Conservation (phyloP, 2,329 filamentous ascomycete genomes). For the Ophiocordyceps australis region DNA sequence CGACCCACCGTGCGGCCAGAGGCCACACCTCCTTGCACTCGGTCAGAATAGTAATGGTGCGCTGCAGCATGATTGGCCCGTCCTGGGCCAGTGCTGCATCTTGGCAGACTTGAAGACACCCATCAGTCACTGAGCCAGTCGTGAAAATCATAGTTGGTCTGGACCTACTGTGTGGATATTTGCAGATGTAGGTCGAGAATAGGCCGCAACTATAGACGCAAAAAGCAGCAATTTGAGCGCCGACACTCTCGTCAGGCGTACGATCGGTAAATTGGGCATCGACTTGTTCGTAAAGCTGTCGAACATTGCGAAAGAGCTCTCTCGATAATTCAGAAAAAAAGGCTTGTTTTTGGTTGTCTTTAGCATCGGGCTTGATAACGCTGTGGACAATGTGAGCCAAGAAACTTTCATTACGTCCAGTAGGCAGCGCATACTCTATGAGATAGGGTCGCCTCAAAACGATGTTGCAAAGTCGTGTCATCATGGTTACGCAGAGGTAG, state of each 20-base stretch:
- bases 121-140: neutral
- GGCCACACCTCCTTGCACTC: conserved; percentile 33
- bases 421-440: conserved; percentile 21
- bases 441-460: conserved; percentile 35
- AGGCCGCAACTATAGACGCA: conserved; percentile 36
- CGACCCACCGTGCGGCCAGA: conserved; percentile 32
- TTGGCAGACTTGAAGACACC: conserved; percentile 19
- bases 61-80: conserved; percentile 25
- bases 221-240: conserved; percentile 35
- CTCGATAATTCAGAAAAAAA: conserved; percentile 25
- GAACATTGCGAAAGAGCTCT: conserved; percentile 30
- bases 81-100: conserved; percentile 18
- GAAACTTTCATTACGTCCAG: neutral
- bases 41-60: conserved; percentile 23
- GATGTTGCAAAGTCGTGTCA: conserved; percentile 36
- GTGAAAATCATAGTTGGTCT: no score
- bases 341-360: conserved; percentile 14
- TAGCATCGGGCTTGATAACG: conserved; percentile 21
- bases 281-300: conserved; percentile 27
- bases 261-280: conserved; percentile 29
- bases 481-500: conserved; percentile 36
- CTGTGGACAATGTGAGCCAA: conserved; percentile 10
- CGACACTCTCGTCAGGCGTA: conserved; percentile 26
- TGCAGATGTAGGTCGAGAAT: conserved; percentile 30
- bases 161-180: conserved; percentile 27